A percentile compares a stretch with the other conserved stretches of the same genome.
These are phyloP conservation scores for Cyanidioschyzon merolae DNA, from an alignment of 23 red algal species.

Conservation along the genomic window DNA sequence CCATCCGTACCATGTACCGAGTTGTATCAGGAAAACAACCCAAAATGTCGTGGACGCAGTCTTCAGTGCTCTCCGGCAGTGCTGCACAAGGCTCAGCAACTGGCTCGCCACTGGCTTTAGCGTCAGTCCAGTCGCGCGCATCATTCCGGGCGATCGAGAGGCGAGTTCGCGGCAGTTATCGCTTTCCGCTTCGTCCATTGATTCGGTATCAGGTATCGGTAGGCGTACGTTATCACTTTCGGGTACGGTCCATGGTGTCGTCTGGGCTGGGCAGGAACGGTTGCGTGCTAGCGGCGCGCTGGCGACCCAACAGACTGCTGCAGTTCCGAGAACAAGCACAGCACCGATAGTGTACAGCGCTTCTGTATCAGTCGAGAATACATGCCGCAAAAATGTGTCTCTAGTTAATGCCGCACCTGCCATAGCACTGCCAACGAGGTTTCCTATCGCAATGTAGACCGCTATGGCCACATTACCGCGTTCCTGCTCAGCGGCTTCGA, in stretches of 20 bases:
- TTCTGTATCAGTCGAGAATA: slow-evolving; percentile 44
- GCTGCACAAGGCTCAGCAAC: slow-evolving; percentile 24
- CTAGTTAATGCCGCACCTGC: slow-evolving; percentile 16
- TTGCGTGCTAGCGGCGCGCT: slow-evolving; percentile 13
- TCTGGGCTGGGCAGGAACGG: no score
- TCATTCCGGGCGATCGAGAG: background rate
- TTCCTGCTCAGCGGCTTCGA: slow-evolving; percentile 33
- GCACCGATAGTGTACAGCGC: slow-evolving; percentile 36
- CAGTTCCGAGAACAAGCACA: slow-evolving; percentile 33
- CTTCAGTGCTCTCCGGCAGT: background rate
- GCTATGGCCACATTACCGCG: slow-evolving; percentile 63
- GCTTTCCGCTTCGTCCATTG: background rate
- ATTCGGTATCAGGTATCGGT: background rate
- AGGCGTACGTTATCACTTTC: no score
- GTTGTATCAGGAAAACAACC: slow-evolving; percentile 67
- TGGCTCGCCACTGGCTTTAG: background rate
- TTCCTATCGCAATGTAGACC: slow-evolving; percentile 49
- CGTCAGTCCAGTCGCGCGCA: background rate
- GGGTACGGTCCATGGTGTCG: no score
- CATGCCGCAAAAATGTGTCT: slow-evolving; percentile 3
- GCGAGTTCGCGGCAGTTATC: background rate
- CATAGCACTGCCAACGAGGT: slow-evolving; percentile 33
- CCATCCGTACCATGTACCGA: slow-evolving; percentile 85
- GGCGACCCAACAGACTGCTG: slow-evolving; percentile 3
- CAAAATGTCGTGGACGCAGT: slow-evolving; percentile 65